A percentile compares a stretch with the other conserved stretches of the same genome.
Evolutionary conservation across 768 basidiomycete species (phyloP).

Genomic region (Sistotremastrum niveocremeum): DNA sequence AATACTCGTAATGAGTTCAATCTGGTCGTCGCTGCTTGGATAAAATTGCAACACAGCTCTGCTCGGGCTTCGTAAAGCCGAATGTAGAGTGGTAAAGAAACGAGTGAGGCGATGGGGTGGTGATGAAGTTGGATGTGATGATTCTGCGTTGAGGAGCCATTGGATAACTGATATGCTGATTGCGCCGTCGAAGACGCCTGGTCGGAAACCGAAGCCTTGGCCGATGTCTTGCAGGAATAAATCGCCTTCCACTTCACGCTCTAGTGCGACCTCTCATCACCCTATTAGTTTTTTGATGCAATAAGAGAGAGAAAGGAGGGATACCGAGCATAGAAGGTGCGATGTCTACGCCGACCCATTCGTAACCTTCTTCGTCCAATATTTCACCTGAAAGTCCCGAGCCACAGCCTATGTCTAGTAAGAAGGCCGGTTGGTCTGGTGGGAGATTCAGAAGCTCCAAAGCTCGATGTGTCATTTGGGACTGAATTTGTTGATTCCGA

Average conservation of each 20-base stretch:
- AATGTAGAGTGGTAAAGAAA: constrained; percentile 90
- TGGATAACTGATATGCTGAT: constrained; percentile 99
- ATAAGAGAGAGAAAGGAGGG: too few relatives aligned
- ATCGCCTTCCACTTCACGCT: constrained; percentile 92
- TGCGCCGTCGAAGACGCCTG: constrained; percentile 94
- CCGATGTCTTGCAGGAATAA: constrained; percentile 95
- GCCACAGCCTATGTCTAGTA: constrained; percentile 95
- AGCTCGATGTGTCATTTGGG: constrained; percentile 94
- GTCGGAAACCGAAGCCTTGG: constrained; percentile 93
- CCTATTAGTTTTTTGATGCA: not conserved
- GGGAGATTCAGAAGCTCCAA: constrained; percentile 82
- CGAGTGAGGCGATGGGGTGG: constrained; percentile 73
- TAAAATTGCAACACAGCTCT: constrained; percentile 90
- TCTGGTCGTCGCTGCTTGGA: constrained; percentile 93
- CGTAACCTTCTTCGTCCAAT: constrained; percentile 83
- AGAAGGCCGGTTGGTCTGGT: constrained; percentile 62
- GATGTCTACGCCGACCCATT: constrained; percentile 91
- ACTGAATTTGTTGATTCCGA: constrained; percentile 92
- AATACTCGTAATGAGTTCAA: constrained; percentile 83
- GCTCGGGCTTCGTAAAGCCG: constrained; percentile 72
- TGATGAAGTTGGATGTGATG: constrained; percentile 77
- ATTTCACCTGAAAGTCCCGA: constrained; percentile 96
- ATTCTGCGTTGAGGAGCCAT: constrained; percentile 96
- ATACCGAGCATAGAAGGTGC: constrained; percentile 93
- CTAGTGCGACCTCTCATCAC: constrained; percentile 76